Percentiles rank a stretch among this genome's conserved stretches.
phyloP scores from a whole-genome alignment of 2,329 filamentous ascomycete genomes.

The Penicillium sclerotigenum region DNA sequence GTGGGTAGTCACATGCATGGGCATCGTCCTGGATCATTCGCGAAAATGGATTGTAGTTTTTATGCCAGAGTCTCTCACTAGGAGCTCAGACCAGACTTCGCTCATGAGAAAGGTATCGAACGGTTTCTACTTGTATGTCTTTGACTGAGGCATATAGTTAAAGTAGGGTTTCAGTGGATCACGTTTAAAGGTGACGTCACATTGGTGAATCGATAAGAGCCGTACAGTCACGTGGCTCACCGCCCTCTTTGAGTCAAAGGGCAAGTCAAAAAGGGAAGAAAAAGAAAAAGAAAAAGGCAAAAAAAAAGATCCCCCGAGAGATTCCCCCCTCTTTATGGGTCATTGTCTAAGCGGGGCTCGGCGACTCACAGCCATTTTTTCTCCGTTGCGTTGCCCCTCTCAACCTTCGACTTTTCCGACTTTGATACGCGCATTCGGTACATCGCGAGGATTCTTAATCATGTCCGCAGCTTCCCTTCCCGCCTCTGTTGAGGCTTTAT shows the following conservation, averaged over 20 bases:
- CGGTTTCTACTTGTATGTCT: constrained; percentile 72
- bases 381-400: constrained; percentile 16
- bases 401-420: constrained; percentile 9
- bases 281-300: constrained; percentile 15
- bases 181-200: constrained; percentile 54
- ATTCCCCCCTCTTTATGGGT: constrained; percentile 38
- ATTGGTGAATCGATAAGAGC: background rate
- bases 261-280: background rate
- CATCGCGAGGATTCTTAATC: constrained; percentile 16
- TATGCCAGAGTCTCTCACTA: too few relatives aligned
- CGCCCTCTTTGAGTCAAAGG: constrained; percentile 33
- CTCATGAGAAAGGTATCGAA: constrained; percentile 71
- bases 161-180: constrained; percentile 65
- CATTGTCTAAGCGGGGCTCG: constrained; percentile 41
- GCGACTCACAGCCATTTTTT: constrained; percentile 34
- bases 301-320: constrained; percentile 24
- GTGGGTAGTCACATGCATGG: too few relatives aligned
- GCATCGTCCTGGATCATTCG: background rate
- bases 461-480: constrained; percentile 37
- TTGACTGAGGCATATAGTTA: constrained; percentile 62
- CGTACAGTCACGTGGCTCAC: constrained; percentile 20
- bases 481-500: constrained; percentile 37
- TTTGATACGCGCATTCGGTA: constrained; percentile 14
- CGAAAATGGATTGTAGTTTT: background rate
- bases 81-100: constrained; percentile 68